These are phyloP conservation scores for Tripterygium wilfordii DNA, from an alignment of 177 flowering plant species.

Conservation along the genomic window DNA sequence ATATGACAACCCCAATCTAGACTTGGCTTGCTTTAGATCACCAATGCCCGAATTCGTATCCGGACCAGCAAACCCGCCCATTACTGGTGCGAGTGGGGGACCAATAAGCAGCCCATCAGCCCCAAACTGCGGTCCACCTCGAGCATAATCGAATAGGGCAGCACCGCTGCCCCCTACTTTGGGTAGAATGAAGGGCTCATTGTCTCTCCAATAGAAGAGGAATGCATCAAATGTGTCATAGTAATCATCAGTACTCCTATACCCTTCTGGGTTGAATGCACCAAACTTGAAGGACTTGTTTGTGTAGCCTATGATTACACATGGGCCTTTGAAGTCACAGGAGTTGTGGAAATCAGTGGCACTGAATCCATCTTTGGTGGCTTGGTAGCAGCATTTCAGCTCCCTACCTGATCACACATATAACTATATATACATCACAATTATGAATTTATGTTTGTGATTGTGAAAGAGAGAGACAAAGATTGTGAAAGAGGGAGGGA, in stretches of 20 bases:
- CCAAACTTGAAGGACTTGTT: slow-evolving; percentile 76
- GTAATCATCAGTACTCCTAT: slow-evolving; percentile 82
- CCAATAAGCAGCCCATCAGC: slow-evolving; percentile 95
- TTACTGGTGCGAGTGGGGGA: slow-evolving; percentile 88
- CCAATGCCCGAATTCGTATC: slow-evolving; percentile 84
- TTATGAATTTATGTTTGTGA: neutral
- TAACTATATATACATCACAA: neutral
- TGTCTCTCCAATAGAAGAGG: slow-evolving; percentile 68
- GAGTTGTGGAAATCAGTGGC: slow-evolving; percentile 63
- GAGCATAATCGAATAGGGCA: slow-evolving; percentile 89
- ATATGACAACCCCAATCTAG: slow-evolving; percentile 83
- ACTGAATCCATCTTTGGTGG: slow-evolving; percentile 73
- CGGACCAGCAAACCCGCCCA: slow-evolving; percentile 93
- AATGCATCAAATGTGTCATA: slow-evolving; percentile 88
- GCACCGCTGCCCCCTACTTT: slow-evolving; percentile 97
- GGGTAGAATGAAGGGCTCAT: slow-evolving; percentile 51
- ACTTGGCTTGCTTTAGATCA: slow-evolving; percentile 77
- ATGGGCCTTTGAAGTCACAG: slow-evolving; percentile 90
- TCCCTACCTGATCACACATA: slow-evolving; percentile 54
- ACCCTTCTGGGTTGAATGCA: slow-evolving; percentile 89
- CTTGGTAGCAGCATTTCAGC: slow-evolving; percentile 87
- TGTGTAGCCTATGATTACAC: slow-evolving; percentile 83
- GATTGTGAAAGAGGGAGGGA: slow-evolving; percentile 1
- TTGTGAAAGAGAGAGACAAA: neutral
- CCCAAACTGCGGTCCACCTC: slow-evolving; percentile 94